These are phyloP conservation scores for Grosmannia huntii DNA, from an alignment of 2,329 filamentous ascomycete species.

Conservation along the genomic window DNA sequence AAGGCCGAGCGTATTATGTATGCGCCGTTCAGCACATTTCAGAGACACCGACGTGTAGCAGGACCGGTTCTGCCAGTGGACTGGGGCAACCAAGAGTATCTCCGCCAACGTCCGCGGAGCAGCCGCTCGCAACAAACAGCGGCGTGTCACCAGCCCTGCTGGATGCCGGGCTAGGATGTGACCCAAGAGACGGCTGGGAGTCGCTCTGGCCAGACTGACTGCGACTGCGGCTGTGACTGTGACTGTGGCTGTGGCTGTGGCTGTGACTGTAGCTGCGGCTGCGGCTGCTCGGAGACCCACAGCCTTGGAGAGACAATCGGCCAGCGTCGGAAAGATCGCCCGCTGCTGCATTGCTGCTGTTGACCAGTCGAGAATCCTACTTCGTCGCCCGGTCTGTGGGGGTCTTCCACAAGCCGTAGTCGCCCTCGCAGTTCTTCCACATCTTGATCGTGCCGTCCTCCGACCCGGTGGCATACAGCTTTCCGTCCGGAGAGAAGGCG, in stretches of 20 bases:
- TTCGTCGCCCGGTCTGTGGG: conserved; percentile 23
- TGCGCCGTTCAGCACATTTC: too few species aligned
- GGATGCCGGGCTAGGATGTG: background rate
- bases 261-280: background rate
- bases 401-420: conserved; percentile 51
- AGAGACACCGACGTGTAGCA: background rate
- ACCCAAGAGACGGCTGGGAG: background rate
- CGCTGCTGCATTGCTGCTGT: background rate
- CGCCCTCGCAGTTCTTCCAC: conserved; percentile 58
- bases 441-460: conserved; percentile 98
- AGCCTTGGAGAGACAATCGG: background rate
- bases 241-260: too few species aligned
- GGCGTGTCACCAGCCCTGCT: conserved; percentile 1
- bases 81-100: background rate
- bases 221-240: conserved; percentile 1
- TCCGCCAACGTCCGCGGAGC: background rate
- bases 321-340: background rate
- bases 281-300: conserved; percentile 1
- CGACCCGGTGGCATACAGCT: conserved; percentile 89
- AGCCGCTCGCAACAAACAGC: background rate
- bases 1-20: too few species aligned
- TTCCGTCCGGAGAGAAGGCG: conserved; percentile 87
- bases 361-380: conserved; percentile 19
- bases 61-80: background rate
- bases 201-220: conserved; percentile 3